phyloP scores from a whole-genome alignment of 1,284 basidiomycete genomes.

The Phlebopus sp. region DNA sequence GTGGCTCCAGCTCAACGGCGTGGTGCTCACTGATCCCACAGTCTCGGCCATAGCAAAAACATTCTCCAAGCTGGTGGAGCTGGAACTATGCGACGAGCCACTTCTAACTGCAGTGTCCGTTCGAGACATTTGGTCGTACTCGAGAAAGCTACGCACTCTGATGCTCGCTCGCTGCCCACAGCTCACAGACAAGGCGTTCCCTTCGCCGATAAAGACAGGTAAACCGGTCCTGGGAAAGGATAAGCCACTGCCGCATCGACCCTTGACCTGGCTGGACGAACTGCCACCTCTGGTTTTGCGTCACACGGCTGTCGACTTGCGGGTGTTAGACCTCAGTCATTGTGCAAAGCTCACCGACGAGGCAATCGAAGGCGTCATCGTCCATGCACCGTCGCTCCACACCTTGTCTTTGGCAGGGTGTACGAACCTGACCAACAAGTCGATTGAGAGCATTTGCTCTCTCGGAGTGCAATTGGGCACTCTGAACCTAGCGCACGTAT shows the following conservation, averaged over 20 bases:
- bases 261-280: conserved; percentile 54
- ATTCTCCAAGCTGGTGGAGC: conserved; percentile 77
- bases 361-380: conserved; percentile 75
- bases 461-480: conserved; percentile 80
- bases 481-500: conserved; percentile 79
- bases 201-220: conserved; percentile 43
- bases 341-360: conserved; percentile 75
- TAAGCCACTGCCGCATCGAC: conserved; percentile 52
- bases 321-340: conserved; percentile 74
- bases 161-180: conserved; percentile 69
- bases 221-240: conserved; percentile 22
- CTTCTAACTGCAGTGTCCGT: conserved; percentile 69
- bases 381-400: conserved; percentile 78
- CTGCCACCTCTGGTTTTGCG: conserved; percentile 59
- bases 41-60: conserved; percentile 72
- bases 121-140: conserved; percentile 81
- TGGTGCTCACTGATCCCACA: conserved; percentile 70
- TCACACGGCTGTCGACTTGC: conserved; percentile 67
- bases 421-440: conserved; percentile 71
- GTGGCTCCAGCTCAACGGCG: conserved; percentile 70
- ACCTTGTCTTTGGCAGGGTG: conserved; percentile 83
- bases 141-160: conserved; percentile 73
- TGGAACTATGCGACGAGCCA: conserved; percentile 78
- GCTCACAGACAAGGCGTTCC: conserved; percentile 80
- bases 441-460: conserved; percentile 66